Evolutionary conservation across 441 rosid species (phyloP), one percentile per base, ranked within the genome.

Genomic region (Lagerstroemia fauriei): DNA sequence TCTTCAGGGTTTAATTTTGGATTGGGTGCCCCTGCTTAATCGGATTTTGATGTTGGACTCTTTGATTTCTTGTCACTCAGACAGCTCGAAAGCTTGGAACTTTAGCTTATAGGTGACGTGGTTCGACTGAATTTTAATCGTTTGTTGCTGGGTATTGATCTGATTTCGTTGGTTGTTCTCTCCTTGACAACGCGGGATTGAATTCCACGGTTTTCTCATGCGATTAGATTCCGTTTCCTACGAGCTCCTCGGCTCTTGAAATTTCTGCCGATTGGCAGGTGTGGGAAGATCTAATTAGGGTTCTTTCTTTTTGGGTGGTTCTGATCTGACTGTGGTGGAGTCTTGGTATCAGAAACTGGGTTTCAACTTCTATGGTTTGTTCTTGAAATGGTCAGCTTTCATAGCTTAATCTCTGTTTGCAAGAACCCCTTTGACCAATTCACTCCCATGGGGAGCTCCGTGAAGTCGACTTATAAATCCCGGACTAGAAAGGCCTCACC

Each of bases 391-490:
- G 92, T 93, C 90, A 84, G 88, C 93, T 78, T 88, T 85, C 93
- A 88, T 79, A 94, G 85, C 92, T 91, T 94, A 79, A 91, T 93
- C 86, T 90, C 96, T 88, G 91, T 89, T 89, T 89, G 95, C 91
- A 89, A 89, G 13, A n/a, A 27, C 84, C 85, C 93, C 84, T 89
- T 89, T 83, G 95, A 92, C 92, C 92, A 90, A 86, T 90, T 88
- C 57, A 34, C 86, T 56, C 77, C 76, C 88, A 94, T 93, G 95
- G 89, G 90, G 20, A 91, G 88, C 86, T 87, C 87, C 77, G 83
- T 84, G 85, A 88, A 84, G 84, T 86, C 95, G 29, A 63, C 73
- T 81, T 91, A 89, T 20, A 75, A 51, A 44, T 57, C 80, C 32
- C 90, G 87, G 86, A 87, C 82, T 63, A 82, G 85, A 47, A 93